Evolutionary conservation across 2,329 filamentous ascomycete genomes (phyloP), one percentile per base, ranked within the genome.

Genomic region (Alternaria angustiovoidea): DNA sequence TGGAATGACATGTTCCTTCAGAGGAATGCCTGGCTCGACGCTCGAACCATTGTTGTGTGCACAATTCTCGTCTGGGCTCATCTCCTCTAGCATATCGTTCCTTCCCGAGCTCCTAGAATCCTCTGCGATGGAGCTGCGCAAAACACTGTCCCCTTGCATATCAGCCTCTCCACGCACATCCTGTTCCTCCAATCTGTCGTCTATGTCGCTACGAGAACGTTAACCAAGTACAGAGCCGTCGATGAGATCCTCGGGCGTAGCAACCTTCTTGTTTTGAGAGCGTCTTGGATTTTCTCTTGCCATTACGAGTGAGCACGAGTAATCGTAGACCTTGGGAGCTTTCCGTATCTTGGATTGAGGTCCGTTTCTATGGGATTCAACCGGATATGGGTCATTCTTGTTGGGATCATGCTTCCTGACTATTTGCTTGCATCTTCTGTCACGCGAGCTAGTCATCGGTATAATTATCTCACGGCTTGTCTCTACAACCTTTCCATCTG

Each of bases 71-170:
- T 42, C 11, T 9, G 4, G 14, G 6, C 2, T 24, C 1, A 24
- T 7, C 1, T 24, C 1, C 14, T 5, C 11, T 7, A 24, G 8
- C 0, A 1, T 7, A n/a, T n/a, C 34, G 14, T n/a, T n/a, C 1
- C n/a, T 1, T 8, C 7, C 34, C 16, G 34, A n/a, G 34, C 34
- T 38, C 7, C 16, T 8, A 1, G 1, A 7, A n/a, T 38, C 12
- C 7, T 18, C 34, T 38, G 1, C 2, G n/a, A 1, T 38, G 14
- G 34, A 8, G 16, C 1, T n/a, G 14, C 4, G 6, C 34, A 38
- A 38, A 6, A 1, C 34, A 2, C 4, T 16, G 5, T 42, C 20
- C 2, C 6, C 24, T 4, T 0, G 0, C 2, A 2, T 16, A 16
- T 12, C 20, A 24, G 39, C 5, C 12, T 42, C 20, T 24, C 5